A percentile compares a stretch with the other conserved stretches of the same genome.
phyloP scores from a whole-genome alignment of 2,329 filamentous ascomycete genomes.

The Alternaria arbusti region DNA sequence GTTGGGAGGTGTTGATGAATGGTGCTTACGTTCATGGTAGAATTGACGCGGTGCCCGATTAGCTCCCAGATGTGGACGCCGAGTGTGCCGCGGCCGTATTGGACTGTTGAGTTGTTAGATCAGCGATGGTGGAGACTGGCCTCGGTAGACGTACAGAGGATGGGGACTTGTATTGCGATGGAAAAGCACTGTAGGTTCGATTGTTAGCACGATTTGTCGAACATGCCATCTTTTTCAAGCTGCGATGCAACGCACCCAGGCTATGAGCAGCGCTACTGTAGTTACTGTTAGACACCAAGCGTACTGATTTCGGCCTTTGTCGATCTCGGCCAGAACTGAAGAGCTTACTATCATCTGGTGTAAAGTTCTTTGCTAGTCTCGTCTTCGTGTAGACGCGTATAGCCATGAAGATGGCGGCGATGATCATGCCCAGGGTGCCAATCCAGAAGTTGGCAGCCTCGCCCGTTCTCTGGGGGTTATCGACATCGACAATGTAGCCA shows the following conservation, averaged over 20 bases:
- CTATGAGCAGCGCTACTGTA: constrained; percentile 14
- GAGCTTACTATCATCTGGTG: constrained; percentile 33
- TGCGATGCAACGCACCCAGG: constrained; percentile 14
- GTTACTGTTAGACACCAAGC: too few species aligned
- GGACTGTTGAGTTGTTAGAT: constrained; percentile 6
- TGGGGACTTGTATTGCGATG: constrained; percentile 13
- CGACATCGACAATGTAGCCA: constrained; percentile 36
- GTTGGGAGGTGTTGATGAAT: neutral
- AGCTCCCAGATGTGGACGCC: constrained; percentile 33
- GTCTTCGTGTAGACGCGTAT: constrained; percentile 36
- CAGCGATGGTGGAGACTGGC: fast-evolving
- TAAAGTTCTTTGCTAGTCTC: constrained; percentile 22
- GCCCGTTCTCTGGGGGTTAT: constrained; percentile 24
- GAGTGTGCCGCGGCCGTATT: constrained; percentile 18
- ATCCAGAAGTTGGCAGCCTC: constrained; percentile 26
- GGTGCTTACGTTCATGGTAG: constrained; percentile 13
- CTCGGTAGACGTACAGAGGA: constrained; percentile 7
- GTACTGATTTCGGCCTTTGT: neutral
- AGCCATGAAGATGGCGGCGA: constrained; percentile 27
- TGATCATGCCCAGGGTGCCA: constrained; percentile 25
- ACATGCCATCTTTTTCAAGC: neutral
- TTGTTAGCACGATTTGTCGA: neutral
- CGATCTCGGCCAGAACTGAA: neutral
- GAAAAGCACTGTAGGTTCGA: constrained; percentile 5
- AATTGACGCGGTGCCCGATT: constrained; percentile 10